phyloP scores from a whole-genome alignment of 1,284 basidiomycete species.

The Cryptococcus maquisensis region DNA sequence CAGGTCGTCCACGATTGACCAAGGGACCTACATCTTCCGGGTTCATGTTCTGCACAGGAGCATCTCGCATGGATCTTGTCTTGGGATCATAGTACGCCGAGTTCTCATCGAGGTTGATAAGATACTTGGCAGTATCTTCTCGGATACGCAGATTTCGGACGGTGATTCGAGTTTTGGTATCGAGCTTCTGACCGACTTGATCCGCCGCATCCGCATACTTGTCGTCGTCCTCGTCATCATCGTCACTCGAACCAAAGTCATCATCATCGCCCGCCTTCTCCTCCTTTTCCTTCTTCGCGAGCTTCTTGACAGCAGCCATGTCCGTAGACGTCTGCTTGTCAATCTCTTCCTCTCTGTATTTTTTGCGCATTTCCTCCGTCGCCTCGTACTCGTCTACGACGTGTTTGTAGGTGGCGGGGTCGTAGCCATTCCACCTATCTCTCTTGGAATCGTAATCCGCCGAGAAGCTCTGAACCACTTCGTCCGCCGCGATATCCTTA shows the following conservation, averaged over 20 bases:
- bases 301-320: conserved; percentile 71
- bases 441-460: conserved; percentile 92
- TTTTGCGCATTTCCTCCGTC: conserved; percentile 82
- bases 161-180: conserved; percentile 96
- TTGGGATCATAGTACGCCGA: conserved; percentile 99
- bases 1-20: neutral
- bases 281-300: conserved; percentile 72
- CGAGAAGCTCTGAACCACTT: conserved; percentile 73
- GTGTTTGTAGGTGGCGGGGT: conserved; percentile 74
- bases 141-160: conserved; percentile 97
- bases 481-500: conserved; percentile 86
- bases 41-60: conserved; percentile 69
- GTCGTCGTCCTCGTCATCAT: conserved; percentile 89
- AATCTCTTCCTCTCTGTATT: conserved; percentile 90
- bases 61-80: conserved; percentile 98
- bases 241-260: conserved; percentile 93
- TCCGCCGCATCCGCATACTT: conserved; percentile 97
- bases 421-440: conserved; percentile 98
- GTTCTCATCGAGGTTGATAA: conserved; percentile 91
- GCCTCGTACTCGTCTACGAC: conserved; percentile 94
- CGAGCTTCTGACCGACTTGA: conserved; percentile 94
- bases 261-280: conserved; percentile 57
- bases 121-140: conserved; percentile 98
- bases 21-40: conserved; percentile 72
- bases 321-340: conserved; percentile 94